Conservation (phyloP, 2,329 filamentous ascomycete genomes). For the Claviceps sp. region DNA sequence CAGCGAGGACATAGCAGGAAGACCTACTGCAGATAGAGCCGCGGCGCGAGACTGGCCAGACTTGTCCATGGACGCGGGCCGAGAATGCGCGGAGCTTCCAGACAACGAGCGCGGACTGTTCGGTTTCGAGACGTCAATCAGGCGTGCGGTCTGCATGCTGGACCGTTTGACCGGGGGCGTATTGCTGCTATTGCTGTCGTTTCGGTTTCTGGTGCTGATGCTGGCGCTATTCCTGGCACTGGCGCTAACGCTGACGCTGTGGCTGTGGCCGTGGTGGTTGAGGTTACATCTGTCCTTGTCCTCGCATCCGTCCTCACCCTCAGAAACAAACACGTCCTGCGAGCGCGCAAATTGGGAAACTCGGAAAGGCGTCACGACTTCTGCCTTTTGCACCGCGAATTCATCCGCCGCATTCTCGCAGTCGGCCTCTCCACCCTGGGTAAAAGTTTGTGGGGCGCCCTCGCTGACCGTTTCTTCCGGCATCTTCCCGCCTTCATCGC, state of each 20-base stretch:
- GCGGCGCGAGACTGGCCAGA: conserved; percentile 27
- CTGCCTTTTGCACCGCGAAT: conserved; percentile 39
- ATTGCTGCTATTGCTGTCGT: conserved; percentile 30
- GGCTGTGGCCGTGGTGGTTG: too few species aligned
- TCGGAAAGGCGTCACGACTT: conserved; percentile 43
- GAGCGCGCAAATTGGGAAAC: conserved; percentile 40
- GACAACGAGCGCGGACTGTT: conserved; percentile 32
- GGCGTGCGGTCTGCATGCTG: conserved; percentile 42
- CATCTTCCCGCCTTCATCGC: not conserved
- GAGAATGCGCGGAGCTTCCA: conserved; percentile 37
- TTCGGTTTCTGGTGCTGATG: too few species aligned
- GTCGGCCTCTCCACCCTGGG: conserved; percentile 3
- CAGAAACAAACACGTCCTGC: conserved; percentile 30
- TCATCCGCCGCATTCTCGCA: conserved; percentile 29
- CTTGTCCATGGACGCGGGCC: conserved; percentile 32
- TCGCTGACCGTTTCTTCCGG: not conserved
- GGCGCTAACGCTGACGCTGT: too few species aligned
- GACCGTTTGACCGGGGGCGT: conserved; percentile 25
- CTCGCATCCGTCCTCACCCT: too few species aligned
- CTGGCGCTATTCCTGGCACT: too few species aligned
- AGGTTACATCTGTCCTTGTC: too few species aligned
- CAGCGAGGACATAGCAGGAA: conserved; percentile 23
- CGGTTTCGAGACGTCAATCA: conserved; percentile 42
- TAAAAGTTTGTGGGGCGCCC: not conserved
- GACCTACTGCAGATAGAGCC: conserved; percentile 26